A percentile compares a stretch with the other conserved stretches of the same genome.
Evolutionary conservation across 768 basidiomycete species (phyloP).

Genomic region (Stropharia rugosoannulata): DNA sequence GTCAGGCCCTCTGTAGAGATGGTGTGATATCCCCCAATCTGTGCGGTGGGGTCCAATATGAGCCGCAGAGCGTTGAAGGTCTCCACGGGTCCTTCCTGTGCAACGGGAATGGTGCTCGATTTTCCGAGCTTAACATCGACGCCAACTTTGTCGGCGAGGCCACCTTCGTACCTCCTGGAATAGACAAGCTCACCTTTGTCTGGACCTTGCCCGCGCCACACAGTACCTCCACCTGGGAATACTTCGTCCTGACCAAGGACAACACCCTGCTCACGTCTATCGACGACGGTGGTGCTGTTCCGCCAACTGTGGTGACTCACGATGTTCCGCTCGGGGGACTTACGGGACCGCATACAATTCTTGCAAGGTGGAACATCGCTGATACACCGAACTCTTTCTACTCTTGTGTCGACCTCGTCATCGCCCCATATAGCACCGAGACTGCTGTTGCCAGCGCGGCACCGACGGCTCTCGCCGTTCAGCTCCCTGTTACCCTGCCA

Average conservation of each 20-base stretch:
- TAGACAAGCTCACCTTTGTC: slow-evolving; percentile 1
- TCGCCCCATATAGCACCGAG: too few species aligned
- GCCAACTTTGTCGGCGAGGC: not conserved
- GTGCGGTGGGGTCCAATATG: slow-evolving; percentile 1
- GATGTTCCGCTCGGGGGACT: not conserved
- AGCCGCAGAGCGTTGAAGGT: slow-evolving; percentile 9
- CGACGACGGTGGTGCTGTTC: not conserved
- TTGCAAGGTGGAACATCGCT: slow-evolving; percentile 9
- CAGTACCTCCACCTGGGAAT: slow-evolving; percentile 6
- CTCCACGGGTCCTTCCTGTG: slow-evolving; percentile 2
- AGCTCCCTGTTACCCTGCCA: too few species aligned
- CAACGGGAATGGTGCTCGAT: slow-evolving; percentile 4
- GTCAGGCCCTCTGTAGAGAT: slow-evolving; percentile 3
- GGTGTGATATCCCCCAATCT: not conserved
- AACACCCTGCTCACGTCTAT: not conserved
- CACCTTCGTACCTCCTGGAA: not conserved
- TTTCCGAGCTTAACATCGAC: slow-evolving; percentile 6
- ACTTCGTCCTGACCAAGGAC: not conserved
- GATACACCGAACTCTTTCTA: slow-evolving; percentile 8
- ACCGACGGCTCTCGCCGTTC: too few species aligned
- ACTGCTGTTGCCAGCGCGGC: too few species aligned
- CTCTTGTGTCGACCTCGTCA: slow-evolving; percentile 8
- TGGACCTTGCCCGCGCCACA: slow-evolving; percentile 4
- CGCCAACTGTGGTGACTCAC: not conserved
- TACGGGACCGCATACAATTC: slow-evolving; percentile 2